Base-by-base conservation (phyloP, 2,329 filamentous ascomycete species). In the Neonectria sp. region DNA sequence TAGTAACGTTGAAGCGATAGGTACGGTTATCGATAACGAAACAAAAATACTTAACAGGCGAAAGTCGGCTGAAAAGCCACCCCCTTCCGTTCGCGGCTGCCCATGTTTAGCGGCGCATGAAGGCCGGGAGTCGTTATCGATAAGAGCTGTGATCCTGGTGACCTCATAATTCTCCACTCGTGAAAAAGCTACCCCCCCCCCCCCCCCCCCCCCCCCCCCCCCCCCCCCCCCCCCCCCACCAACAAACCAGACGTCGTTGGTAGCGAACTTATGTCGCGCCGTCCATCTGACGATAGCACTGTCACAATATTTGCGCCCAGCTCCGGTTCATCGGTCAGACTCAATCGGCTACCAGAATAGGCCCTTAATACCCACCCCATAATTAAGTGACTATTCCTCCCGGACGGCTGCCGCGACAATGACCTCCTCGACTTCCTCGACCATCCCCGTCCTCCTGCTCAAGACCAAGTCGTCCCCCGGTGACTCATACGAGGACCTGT, bases 391-490 rank as follows among this genome's bases (percentile, higher is more conserved):
- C 17, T n/a, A 4, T 21, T 25, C 29, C 29, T 35, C 13, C 9
- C 29, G 35, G 48, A 52, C 35, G 24, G 21, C 45, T 17, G 55
- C 67, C 33, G 48, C 60, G 49, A 70, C 49, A 60, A 69, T 70
- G 69, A 27, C 64, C 45, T 57, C 68, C 29, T 64, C 70, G 33
- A 15, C 46, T 12, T 27, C 29, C 29, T 25, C 49, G 11, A 35
- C 21, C 11, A 72, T 79, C 43, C 80, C 92, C 1, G 81, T 96
- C 25, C 83, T 95, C 25, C 85, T 96, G 1, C 87, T 96, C 61
- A 96, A 96, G 81, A 95, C 93, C 3, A 91, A 88, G 75, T 95
- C 93, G 0, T 85, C 82, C 0, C 93, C 93, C 0, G 85, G 82
- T 51, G 93, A 96, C 78, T 86, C 88, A 9, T 96, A 96, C 77